Conservation (phyloP, 306 rosid genomes). For the Medicago lupulina region DNA sequence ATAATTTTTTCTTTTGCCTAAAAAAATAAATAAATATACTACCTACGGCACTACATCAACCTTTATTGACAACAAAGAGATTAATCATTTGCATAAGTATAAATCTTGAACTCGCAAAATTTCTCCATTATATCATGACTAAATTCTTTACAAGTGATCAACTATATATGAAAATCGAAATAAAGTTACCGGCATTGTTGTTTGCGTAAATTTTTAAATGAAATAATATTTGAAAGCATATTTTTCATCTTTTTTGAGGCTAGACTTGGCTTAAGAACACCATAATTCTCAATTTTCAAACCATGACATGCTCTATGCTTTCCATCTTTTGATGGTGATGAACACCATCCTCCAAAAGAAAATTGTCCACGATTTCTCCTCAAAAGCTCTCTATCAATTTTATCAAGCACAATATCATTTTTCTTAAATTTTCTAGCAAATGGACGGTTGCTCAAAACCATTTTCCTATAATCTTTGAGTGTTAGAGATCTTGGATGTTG, state of each 20-base stretch:
- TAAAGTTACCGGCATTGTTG: constrained; percentile 66
- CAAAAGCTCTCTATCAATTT: constrained; percentile 73
- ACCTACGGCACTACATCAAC: background rate
- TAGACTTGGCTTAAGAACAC: constrained; percentile 64
- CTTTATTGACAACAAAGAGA: background rate
- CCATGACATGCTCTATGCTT: constrained; percentile 46
- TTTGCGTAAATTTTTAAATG: constrained; percentile 48
- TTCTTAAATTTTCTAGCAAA: constrained; percentile 87
- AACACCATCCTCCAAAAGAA: constrained; percentile 81
- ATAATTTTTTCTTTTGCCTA: no score
- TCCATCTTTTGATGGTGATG: constrained; percentile 48
- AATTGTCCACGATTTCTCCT: constrained; percentile 55
- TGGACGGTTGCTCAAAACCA: constrained; percentile 72
- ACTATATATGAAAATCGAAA: background rate
- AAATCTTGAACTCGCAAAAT: background rate
- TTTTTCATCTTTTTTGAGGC: constrained; percentile 69
- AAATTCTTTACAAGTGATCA: background rate
- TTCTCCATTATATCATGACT: background rate
- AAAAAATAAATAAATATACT: no score
- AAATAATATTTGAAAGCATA: constrained; percentile 52
- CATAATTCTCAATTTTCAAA: constrained; percentile 56
- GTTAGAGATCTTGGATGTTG: constrained; percentile 87
- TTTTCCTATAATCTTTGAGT: constrained; percentile 59
- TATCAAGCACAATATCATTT: constrained; percentile 66
- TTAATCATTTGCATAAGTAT: background rate